phyloP scores from a whole-genome alignment of 441 rosid genomes.

The Bruguiera hainesii region DNA sequence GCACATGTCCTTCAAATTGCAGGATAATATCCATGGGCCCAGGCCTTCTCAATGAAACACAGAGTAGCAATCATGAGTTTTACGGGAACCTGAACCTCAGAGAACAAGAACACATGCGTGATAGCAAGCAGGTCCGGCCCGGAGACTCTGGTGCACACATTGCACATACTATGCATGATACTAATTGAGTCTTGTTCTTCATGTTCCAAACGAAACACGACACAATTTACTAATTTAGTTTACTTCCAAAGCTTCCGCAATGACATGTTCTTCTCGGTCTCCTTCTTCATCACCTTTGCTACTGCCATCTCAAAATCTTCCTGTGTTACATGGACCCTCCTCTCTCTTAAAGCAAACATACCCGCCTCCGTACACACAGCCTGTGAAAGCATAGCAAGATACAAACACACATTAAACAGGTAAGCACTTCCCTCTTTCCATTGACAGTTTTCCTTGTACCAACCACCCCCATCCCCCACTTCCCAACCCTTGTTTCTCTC shows the following conservation, averaged over 20 bases:
- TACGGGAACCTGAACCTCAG: too few relatives aligned
- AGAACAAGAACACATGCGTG: too few relatives aligned
- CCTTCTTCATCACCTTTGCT: slow-evolving; percentile 93
- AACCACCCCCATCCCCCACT: too few relatives aligned
- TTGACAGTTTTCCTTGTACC: too few relatives aligned
- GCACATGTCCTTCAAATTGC: too few relatives aligned
- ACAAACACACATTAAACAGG: neutral
- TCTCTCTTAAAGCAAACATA: slow-evolving; percentile 80
- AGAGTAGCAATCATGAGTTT: too few relatives aligned
- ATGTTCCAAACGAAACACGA: neutral
- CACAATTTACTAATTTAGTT: neutral
- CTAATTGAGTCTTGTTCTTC: slow-evolving; percentile 1
- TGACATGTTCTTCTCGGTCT: slow-evolving; percentile 88
- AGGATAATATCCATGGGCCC: too few relatives aligned
- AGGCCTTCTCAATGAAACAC: too few relatives aligned
- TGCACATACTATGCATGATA: neutral
- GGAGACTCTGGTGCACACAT: slow-evolving; percentile 1
- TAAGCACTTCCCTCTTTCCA: too few relatives aligned
- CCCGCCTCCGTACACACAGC: slow-evolving; percentile 91
- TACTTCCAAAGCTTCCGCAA: slow-evolving; percentile 80
- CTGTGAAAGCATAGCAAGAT: slow-evolving; percentile 24
- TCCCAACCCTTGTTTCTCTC: too few relatives aligned
- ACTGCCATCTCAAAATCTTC: slow-evolving; percentile 52
- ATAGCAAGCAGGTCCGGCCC: slow-evolving; percentile 1
- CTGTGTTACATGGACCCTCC: slow-evolving; percentile 80